Percentiles rank a stretch among this genome's conserved stretches.
These are phyloP conservation scores for Colletotrichum scovillei DNA, from an alignment of 2,329 filamentous ascomycete genomes.

Conservation along the genomic window DNA sequence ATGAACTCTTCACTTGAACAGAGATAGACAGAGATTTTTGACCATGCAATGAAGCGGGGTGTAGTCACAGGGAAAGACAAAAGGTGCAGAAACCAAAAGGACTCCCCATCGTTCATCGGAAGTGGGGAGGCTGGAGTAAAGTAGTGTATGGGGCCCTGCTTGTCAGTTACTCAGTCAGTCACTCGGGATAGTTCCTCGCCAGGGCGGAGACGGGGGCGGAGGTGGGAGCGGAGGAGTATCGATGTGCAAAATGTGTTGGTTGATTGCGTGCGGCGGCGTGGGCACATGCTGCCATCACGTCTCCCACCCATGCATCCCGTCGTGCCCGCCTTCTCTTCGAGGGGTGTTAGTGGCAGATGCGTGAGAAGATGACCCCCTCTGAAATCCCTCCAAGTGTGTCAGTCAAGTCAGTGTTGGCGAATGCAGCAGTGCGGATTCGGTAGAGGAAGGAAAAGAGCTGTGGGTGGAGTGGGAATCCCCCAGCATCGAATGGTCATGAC, in stretches of 20 bases:
- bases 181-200: background rate
- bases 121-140: conserved; percentile 25
- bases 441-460: conserved; percentile 10
- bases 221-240: background rate
- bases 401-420: background rate
- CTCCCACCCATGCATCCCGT: conserved; percentile 1
- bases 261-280: background rate
- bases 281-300: background rate
- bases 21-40: background rate
- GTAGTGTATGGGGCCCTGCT: background rate
- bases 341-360: background rate
- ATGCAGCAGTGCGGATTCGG: conserved; percentile 4
- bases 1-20: background rate
- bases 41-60: conserved; percentile 10
- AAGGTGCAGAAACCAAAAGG: background rate
- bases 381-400: too few species aligned
- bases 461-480: conserved; percentile 14
- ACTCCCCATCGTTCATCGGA: background rate
- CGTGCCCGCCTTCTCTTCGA: background rate
- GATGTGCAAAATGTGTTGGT: conserved; percentile 5
- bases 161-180: conserved; percentile 1
- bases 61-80: background rate
- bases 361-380: background rate
- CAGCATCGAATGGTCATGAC: background rate
- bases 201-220: background rate